Conservation (phyloP, 1,284 basidiomycete genomes). For the Megacollybia platyphylla region DNA sequence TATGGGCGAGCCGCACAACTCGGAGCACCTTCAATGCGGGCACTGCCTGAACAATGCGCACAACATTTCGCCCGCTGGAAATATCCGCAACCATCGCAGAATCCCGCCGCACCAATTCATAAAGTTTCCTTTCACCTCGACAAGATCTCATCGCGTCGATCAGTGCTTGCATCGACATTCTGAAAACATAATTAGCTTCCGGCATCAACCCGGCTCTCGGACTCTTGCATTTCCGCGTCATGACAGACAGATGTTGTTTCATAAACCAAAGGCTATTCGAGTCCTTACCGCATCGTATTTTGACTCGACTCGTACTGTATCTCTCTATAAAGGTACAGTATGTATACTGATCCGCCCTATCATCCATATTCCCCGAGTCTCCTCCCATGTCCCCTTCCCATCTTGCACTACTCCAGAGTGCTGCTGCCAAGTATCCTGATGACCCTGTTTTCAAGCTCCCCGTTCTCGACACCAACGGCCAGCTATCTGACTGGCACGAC, state of each 20-base stretch:
- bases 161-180: too few species aligned
- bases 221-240: conserved; percentile 14
- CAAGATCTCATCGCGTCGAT: too few species aligned
- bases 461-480: conserved; percentile 18
- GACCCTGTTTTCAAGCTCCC: conserved; percentile 39
- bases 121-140: too few species aligned
- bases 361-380: conserved; percentile 1
- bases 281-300: conserved; percentile 4
- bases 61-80: too few species aligned
- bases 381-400: conserved; percentile 27
- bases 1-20: conserved; percentile 32
- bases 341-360: not conserved
- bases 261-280: not conserved
- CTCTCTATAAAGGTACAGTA: conserved; percentile 7
- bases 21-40: conserved; percentile 26
- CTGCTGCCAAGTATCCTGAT: conserved; percentile 27
- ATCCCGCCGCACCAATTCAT: too few species aligned
- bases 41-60: conserved; percentile 13
- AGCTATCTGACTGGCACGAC: conserved; percentile 29
- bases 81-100: too few species aligned
- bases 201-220: conserved; percentile 6
- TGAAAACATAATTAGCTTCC: too few species aligned
- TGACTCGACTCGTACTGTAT: conserved; percentile 3
- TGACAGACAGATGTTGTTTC: conserved; percentile 13
- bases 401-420: conserved; percentile 35